A percentile compares a stretch with the other conserved stretches of the same genome.
Conservation (phyloP, 2,329 filamentous ascomycete genomes). For the Fusarium penzigii region DNA sequence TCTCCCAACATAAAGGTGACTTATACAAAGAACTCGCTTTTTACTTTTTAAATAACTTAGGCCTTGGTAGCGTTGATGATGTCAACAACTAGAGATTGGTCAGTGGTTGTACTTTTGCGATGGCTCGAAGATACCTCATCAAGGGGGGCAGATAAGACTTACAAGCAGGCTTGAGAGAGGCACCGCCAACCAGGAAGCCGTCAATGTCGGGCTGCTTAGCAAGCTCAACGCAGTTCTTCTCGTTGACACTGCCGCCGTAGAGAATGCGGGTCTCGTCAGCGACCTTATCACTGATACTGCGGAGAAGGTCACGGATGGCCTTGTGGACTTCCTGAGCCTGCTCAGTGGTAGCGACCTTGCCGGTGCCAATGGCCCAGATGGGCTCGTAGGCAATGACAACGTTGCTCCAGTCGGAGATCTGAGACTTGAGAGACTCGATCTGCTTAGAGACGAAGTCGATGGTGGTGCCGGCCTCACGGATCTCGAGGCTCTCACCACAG, state of each 20-base stretch:
- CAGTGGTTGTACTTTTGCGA: background rate
- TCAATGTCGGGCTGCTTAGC: conserved; percentile 94
- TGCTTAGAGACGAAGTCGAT: conserved; percentile 83
- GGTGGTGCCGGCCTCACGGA: conserved; percentile 84
- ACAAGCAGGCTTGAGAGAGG: conserved; percentile 96
- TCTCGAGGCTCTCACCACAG: conserved; percentile 93
- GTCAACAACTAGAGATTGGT: conserved; percentile 49
- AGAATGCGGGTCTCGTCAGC: conserved; percentile 89
- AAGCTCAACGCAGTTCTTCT: conserved; percentile 97
- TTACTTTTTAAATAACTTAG: conserved; percentile 37
- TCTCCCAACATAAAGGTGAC: conserved; percentile 7
- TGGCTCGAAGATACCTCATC: too few species aligned
- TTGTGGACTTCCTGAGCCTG: conserved; percentile 95
- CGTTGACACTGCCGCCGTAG: conserved; percentile 94
- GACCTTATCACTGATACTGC: conserved; percentile 70
- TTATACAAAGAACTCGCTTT: conserved; percentile 11
- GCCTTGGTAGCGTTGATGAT: conserved; percentile 57
- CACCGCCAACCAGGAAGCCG: conserved; percentile 95
- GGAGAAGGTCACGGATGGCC: conserved; percentile 87
- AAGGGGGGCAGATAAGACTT: conserved; percentile 40
- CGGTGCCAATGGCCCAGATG: conserved; percentile 95
- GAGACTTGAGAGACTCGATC: conserved; percentile 76
- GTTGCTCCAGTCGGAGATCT: conserved; percentile 85
- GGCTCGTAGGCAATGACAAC: conserved; percentile 98
- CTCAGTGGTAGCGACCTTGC: conserved; percentile 85